A percentile compares a stretch with the other conserved stretches of the same genome.
These are phyloP conservation scores for Yarrowia sp. DNA, from an alignment of 805 yeast species.

Conservation along the genomic window DNA sequence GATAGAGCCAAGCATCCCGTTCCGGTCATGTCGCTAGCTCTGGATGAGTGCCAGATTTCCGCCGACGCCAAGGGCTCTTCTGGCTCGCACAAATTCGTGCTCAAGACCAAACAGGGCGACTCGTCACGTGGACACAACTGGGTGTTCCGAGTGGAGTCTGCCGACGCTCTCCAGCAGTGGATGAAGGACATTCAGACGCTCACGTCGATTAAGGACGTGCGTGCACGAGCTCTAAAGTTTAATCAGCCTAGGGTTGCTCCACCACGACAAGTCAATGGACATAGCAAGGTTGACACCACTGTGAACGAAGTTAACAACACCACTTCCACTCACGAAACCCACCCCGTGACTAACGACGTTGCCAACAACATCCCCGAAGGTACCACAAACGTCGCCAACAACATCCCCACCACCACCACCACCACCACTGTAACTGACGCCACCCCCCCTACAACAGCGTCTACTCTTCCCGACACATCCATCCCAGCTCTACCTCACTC, in stretches of 20 bases:
- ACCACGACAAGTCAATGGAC: background rate
- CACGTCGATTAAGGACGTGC: slow-evolving; percentile 60
- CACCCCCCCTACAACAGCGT: background rate
- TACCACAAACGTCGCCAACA: background rate
- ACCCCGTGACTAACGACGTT: no score
- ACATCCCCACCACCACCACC: no score
- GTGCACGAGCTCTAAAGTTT: slow-evolving; percentile 34
- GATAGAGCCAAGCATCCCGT: slow-evolving; percentile 78
- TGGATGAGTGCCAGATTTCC: slow-evolving; percentile 75
- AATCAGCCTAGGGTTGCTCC: slow-evolving; percentile 13
- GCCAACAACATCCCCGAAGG: no score
- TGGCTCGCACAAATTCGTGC: slow-evolving; percentile 60
- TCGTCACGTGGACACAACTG: slow-evolving; percentile 73
- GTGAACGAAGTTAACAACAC: background rate
- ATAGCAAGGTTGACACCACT: background rate
- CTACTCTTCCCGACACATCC: no score
- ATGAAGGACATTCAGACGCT: slow-evolving; percentile 69
- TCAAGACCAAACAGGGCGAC: slow-evolving; percentile 73
- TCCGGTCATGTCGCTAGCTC: slow-evolving; percentile 79
- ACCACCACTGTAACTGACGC: background rate
- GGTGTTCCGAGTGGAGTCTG: slow-evolving; percentile 90
- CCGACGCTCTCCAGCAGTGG: slow-evolving; percentile 81
- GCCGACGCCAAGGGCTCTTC: slow-evolving; percentile 72
- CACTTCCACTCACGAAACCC: no score
- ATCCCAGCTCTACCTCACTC: slow-evolving; percentile 5